These are phyloP conservation scores for Hymenoscyphus fructigenus DNA, from an alignment of 2,329 filamentous ascomycete genomes.

Conservation along the genomic window DNA sequence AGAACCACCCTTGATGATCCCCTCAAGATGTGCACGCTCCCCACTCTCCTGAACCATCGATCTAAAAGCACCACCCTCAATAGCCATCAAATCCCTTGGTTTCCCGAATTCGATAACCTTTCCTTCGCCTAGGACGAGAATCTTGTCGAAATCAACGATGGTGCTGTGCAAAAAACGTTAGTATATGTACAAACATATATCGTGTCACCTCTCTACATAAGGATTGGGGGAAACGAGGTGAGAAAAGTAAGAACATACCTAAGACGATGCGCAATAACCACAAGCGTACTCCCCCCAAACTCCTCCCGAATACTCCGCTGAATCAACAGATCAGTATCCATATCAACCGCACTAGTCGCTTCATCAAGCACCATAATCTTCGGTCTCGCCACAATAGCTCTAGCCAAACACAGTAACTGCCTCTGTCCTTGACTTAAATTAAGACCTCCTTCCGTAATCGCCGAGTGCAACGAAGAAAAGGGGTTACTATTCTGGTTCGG, in stretches of 20 bases:
- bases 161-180: too few species aligned
- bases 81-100: slow-evolving; percentile 60
- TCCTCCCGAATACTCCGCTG: slow-evolving; percentile 72
- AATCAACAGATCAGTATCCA: slow-evolving; percentile 72
- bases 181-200: too few species aligned
- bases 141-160: slow-evolving; percentile 74
- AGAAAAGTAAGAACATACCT: too few species aligned
- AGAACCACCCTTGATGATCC: slow-evolving; percentile 15
- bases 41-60: slow-evolving; percentile 64
- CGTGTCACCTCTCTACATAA: too few species aligned
- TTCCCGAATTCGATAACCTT: slow-evolving; percentile 65
- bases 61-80: slow-evolving; percentile 49
- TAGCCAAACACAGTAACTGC: slow-evolving; percentile 72
- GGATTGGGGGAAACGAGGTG: too few species aligned
- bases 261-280: slow-evolving; percentile 74
- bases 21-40: slow-evolving; percentile 44
- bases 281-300: slow-evolving; percentile 65
- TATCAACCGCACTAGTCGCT: slow-evolving; percentile 76
- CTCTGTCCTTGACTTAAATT: slow-evolving; percentile 76
- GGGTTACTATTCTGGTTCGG: slow-evolving; percentile 58
- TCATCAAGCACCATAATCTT: slow-evolving; percentile 81
- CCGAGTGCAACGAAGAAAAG: slow-evolving; percentile 61
- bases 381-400: slow-evolving; percentile 68
- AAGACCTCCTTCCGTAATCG: slow-evolving; percentile 69
- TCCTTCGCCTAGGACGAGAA: slow-evolving; percentile 69